Evolutionary conservation across 345 rosid genomes (phyloP).

Genomic region (Sisymbrium altissimum): DNA sequence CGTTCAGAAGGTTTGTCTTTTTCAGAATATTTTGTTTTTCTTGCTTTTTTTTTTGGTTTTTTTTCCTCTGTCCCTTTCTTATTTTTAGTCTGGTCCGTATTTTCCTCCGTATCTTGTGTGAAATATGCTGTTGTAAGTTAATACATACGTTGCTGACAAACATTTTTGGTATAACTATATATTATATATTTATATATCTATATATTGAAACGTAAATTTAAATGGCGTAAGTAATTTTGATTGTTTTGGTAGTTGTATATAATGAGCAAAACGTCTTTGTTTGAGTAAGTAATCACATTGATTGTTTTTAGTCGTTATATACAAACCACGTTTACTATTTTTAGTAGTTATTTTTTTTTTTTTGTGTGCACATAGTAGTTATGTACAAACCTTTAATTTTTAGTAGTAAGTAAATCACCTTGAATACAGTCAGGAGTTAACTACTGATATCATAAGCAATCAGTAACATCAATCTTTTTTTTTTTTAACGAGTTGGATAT

Average conservation of each 20-base stretch:
- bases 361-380: too few relatives aligned
- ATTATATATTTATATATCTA: too few relatives aligned
- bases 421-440: too few relatives aligned
- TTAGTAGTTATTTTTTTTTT: too few relatives aligned
- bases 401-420: too few relatives aligned
- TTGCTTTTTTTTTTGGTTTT: background rate
- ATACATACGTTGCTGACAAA: background rate
- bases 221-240: too few relatives aligned
- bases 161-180: background rate
- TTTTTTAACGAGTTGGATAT: background rate
- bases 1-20: slow-evolving; percentile 19
- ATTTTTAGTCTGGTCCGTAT: background rate
- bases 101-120: background rate
- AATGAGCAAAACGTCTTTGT: background rate
- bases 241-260: too few relatives aligned
- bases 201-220: too few relatives aligned
- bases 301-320: background rate
- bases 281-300: background rate
- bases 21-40: background rate
- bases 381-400: too few relatives aligned
- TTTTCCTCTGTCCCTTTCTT: background rate
- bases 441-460: background rate
- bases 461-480: background rate
- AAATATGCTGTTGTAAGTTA: background rate
- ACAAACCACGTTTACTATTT: too few relatives aligned